Conservation (phyloP, 108 stramenopile species). For the Seminavis robusta region DNA sequence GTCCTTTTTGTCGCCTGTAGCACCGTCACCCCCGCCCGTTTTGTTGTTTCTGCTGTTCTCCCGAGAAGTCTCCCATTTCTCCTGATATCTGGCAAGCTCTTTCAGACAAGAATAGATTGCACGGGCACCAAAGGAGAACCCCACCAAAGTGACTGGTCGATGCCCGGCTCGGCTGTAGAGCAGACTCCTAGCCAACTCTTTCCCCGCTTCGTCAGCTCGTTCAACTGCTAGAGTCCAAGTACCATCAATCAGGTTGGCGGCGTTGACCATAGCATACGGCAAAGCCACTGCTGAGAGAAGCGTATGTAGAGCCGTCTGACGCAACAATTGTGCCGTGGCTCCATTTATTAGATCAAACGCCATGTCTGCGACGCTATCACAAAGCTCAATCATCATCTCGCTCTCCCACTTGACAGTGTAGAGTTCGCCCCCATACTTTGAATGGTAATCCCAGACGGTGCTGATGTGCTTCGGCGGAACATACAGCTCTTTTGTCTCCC, state of each 20-base stretch:
- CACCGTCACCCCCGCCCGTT: conserved; percentile 1
- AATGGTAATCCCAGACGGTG: conserved; percentile 78
- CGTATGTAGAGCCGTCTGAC: conserved; percentile 74
- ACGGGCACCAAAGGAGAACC: conserved; percentile 94
- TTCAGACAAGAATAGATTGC: conserved; percentile 92
- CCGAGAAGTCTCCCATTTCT: conserved; percentile 70
- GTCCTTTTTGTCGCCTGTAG: conserved; percentile 20
- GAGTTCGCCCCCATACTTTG: conserved; percentile 74
- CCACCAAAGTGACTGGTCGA: conserved; percentile 90
- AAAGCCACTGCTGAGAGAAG: conserved; percentile 73
- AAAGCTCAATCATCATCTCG: conserved; percentile 63
- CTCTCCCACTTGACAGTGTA: conserved; percentile 84
- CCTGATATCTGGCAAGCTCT: conserved; percentile 82
- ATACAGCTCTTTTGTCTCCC: conserved; percentile 16
- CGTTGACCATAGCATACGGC: conserved; percentile 71
- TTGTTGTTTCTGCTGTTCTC: conserved; percentile 19
- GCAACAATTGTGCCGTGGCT: conserved; percentile 68
- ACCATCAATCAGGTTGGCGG: conserved; percentile 85
- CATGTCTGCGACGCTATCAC: conserved; percentile 72
- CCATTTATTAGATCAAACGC: conserved; percentile 70
- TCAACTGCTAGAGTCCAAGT: conserved; percentile 90
- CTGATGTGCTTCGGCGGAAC: conserved; percentile 56
- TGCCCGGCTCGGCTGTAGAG: conserved; percentile 79
- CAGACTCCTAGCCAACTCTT: conserved; percentile 84
- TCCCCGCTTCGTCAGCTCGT: conserved; percentile 87